phyloP scores from a whole-genome alignment of 2,329 filamentous ascomycete genomes.

The Fusarium tuaranense region DNA sequence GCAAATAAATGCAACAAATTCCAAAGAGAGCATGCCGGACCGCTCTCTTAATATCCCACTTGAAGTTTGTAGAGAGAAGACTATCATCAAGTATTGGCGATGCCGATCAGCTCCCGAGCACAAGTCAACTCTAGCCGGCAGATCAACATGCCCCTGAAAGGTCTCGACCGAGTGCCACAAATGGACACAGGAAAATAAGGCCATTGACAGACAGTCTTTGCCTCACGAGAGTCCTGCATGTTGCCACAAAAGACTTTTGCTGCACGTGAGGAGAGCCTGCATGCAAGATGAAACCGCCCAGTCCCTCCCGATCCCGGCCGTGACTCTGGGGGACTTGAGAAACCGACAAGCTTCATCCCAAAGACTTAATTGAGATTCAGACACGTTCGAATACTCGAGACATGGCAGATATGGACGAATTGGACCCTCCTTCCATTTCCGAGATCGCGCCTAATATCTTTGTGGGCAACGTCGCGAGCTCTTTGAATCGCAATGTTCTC shows the following conservation, averaged over 20 bases:
- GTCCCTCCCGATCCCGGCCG: constrained; percentile 5
- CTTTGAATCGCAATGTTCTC: constrained; percentile 35
- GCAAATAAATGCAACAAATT: background rate
- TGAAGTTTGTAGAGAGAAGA: background rate
- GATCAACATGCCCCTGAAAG: background rate
- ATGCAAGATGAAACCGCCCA: constrained; percentile 22
- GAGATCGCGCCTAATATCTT: constrained; percentile 39
- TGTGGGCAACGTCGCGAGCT: constrained; percentile 41
- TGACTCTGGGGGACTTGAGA: background rate
- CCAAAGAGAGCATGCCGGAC: background rate
- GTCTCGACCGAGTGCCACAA: constrained; percentile 1
- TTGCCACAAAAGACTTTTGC: constrained; percentile 22
- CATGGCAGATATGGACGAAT: constrained; percentile 14
- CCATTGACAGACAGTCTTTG: background rate
- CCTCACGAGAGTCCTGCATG: constrained; percentile 1
- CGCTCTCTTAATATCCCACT: background rate
- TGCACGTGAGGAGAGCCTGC: constrained; percentile 27
- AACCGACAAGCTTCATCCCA: background rate
- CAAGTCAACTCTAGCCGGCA: background rate
- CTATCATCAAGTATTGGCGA: background rate
- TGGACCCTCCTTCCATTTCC: constrained; percentile 37
- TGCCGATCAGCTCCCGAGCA: background rate
- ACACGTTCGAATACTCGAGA: background rate
- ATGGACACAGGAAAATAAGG: background rate
- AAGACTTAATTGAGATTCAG: constrained; percentile 2